Evolutionary conservation across 1,139 yeast species (phyloP), one percentile per base, ranked within the genome.

Genomic region (Blastobotrys illinoisensis): DNA sequence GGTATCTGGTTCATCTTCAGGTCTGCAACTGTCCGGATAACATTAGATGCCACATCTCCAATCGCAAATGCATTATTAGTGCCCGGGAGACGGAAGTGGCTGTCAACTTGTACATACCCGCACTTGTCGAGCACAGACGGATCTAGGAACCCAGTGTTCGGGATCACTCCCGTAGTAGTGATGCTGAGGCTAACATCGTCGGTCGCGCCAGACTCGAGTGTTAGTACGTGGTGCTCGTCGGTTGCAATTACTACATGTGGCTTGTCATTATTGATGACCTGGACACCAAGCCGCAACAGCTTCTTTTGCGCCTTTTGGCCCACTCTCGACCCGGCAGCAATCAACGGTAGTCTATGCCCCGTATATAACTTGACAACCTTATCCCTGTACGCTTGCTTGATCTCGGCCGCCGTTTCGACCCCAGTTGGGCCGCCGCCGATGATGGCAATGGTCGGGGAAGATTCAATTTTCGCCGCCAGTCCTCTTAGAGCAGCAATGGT

Each of bases 351-450:
- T 2, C 55, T 9, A 49, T 46, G 50, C 14, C 67, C 69, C 47
- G 64, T 60, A 54, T 57, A 65, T 14, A 67, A 51, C 9, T 56
- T 57, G 47, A 67, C 62, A 28, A 53, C 45, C 55, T 65, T 65
- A 3, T 53, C 50, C 5, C 60, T 60, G 51, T 62, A 63, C 6
- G 47, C 44, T 14, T 52, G 54, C 36, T 52, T 60, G 46, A 67
- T 51, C 51, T 88, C 96, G 68, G 91, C 95, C 57, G 95, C 95
- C 54, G 86, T 80, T 72, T 88, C 96, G 56, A 88, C 95, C 74
- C 95, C 96, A 48, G 96, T 88, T 68, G 95, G 93, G 63, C 96
- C 96, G 76, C 95, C 96, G 67, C 96, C 96, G 66, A 90, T 86
- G 60, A 88, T 89, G 57, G 86, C 90, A 64, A 87, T 78, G 47